Evolutionary conservation across 2,329 filamentous ascomycete genomes (phyloP).

Genomic region (Lizonia empirigonia): DNA sequence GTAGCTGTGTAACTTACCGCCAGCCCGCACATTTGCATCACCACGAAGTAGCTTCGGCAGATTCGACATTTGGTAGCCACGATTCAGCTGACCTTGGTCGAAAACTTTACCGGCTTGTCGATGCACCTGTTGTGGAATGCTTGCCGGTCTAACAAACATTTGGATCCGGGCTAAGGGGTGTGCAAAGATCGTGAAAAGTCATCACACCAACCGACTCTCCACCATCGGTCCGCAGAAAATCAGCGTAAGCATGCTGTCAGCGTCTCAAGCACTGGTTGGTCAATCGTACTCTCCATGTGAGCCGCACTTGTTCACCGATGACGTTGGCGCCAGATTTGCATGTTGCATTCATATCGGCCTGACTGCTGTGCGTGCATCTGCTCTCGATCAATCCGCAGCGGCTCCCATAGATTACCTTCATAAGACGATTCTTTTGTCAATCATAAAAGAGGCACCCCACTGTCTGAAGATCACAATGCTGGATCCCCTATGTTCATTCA

Average conservation of each 20-base stretch:
- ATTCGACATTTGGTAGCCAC: background rate
- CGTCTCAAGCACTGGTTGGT: no score
- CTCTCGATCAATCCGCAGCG: background rate
- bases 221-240: background rate
- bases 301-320: background rate
- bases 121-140: background rate
- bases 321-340: background rate
- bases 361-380: background rate
- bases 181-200: background rate
- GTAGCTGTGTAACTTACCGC: constrained; percentile 19
- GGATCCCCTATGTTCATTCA: background rate
- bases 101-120: background rate
- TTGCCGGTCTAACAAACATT: background rate
- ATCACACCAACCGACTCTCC: background rate
- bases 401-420: background rate
- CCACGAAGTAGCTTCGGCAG: constrained; percentile 1
- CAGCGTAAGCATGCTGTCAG: background rate
- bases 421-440: background rate
- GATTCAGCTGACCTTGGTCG: background rate
- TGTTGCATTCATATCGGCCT: background rate
- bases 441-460: background rate
- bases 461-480: no score
- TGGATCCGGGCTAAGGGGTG: background rate
- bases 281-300: no score
- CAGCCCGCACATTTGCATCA: constrained; percentile 14